Evolutionary conservation across 371 early-diverging fungal species (phyloP), one percentile per base, ranked within the genome.

Genomic region (Mucor piriformis): DNA sequence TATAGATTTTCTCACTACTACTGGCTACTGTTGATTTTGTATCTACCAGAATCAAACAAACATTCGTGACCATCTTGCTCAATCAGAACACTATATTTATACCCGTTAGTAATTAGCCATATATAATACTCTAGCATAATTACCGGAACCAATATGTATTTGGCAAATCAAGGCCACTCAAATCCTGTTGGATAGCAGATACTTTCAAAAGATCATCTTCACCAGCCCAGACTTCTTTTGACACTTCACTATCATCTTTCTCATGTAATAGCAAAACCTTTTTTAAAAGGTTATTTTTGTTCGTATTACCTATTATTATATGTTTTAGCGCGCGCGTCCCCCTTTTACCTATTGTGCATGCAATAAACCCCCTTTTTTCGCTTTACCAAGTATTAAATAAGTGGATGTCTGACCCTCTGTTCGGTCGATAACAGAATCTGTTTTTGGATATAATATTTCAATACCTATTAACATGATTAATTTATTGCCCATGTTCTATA

Each of bases 141-240:
- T 56, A 62, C 56, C 50, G 40, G 27, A 52, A 50, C 51, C 57
- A 63, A 35, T 49, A 51, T 18, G 32, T 52, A 43, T 51, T 46
- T 23, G 49, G 47, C 25, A 42, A 38, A 40, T 49, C 34, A 16
- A 61, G 15, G 13, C 55, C 38, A 49, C 34, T 38, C 33, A 63
- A 52, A 52, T 63, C 52, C 29, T 63, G 63, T 40, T 63, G 63
- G 32, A 63, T 43, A 7, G 56, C 63, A 15, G 63, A 51, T 15
- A 57, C 63, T 51, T 46, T 57, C 6, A 47, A 47, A 11, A 57
- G 3, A 12, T 51, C 47, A 47, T 63, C 58, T 21, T 47, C 35
- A 6, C 63, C 63, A 12, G 37, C 52, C 63, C 58, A 57, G 5
- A 63, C 50, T n/a, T 56, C 46, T 37, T 57, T 46, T 32, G 46